Base-by-base conservation (phyloP, 2,329 filamentous ascomycete genomes). In the Fusarium sororula region DNA sequence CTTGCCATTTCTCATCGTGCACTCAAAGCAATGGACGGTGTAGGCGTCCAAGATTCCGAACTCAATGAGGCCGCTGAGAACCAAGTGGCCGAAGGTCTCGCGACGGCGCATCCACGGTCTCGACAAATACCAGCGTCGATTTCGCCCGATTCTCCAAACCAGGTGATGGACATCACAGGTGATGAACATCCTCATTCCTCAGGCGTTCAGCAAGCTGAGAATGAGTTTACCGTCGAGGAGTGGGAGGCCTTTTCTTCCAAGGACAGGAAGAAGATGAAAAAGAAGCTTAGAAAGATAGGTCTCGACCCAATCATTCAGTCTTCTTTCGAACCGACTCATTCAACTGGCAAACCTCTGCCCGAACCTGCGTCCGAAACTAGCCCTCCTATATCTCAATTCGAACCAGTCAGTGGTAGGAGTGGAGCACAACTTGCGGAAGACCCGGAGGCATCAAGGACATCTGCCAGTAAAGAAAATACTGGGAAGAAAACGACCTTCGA, bases 41-140 rank as follows among this genome's bases (percentile, higher is more conserved):
- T 66, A 44, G 64, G 54, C 48, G 48, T 71, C 30, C 61, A 60
- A 66, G 38, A 50, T 37, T 18, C 39, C 42, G 73, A 66, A 14
- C 37, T 72, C 8, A 77, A 79, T 51, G 73, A 77, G 73, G 82
- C 79, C 74, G 82, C 79, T 79, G 82, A 81, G 79, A 80, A 80
- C 57, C 68, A 60, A 32, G 76, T 70, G 53, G 50, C 41, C n/a
- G 63, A 70, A 37, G 66, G 47, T 11, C 50, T 44, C 4, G 22
- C 18, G 30, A 41, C 24, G 22, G 61, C 65, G 17, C 18, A 56
- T 63, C 48, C 48, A 38, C 64, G 64, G 35, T 68, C 68, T 54
- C 58, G 26, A 13, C 53, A 30, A n/a, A 51, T 60, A 26, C 42
- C 59, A n/a, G 61, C 73, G 51, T 63, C 72, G 60, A 35, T 50